These are phyloP conservation scores for Saccharomyces hybrid DNA, from an alignment of 1,139 yeast genomes.

Conservation along the genomic window DNA sequence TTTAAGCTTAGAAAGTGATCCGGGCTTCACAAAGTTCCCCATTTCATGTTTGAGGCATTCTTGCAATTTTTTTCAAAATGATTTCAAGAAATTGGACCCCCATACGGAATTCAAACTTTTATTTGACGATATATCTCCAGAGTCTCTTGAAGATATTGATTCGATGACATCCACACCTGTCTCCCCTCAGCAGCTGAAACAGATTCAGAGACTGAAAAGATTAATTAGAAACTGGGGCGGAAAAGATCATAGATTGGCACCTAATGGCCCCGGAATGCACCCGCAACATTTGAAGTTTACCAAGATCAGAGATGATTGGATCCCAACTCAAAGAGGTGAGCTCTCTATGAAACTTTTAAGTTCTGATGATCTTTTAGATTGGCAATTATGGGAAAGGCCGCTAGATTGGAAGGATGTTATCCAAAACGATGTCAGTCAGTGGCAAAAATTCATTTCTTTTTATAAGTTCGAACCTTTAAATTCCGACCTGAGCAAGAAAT, in stretches of 20 bases:
- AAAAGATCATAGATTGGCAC: slow-evolving; percentile 57
- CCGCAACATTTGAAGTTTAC: slow-evolving; percentile 57
- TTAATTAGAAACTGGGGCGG: slow-evolving; percentile 80
- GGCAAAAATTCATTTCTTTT: slow-evolving; percentile 42
- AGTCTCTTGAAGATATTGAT: slow-evolving; percentile 68
- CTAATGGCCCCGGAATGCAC: slow-evolving; percentile 54
- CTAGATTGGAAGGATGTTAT: slow-evolving; percentile 45
- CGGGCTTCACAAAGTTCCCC: slow-evolving; percentile 39
- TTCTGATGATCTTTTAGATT: slow-evolving; percentile 37
- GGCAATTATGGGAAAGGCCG: slow-evolving; percentile 34
- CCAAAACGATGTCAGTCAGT: slow-evolving; percentile 40
- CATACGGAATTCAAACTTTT: slow-evolving; percentile 68
- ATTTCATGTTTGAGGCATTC: slow-evolving; percentile 37
- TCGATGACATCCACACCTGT: slow-evolving; percentile 46
- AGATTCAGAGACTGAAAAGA: slow-evolving; percentile 53
- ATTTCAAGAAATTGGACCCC: slow-evolving; percentile 60
- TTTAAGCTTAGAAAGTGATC: not conserved
- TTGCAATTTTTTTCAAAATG: slow-evolving; percentile 37
- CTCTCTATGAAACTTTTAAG: slow-evolving; percentile 53
- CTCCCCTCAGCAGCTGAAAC: slow-evolving; percentile 59
- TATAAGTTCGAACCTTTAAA: slow-evolving; percentile 43
- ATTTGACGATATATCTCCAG: slow-evolving; percentile 67
- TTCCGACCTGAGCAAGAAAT: slow-evolving; percentile 34
- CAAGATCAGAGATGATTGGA: slow-evolving; percentile 73
- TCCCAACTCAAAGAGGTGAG: slow-evolving; percentile 63